These are phyloP conservation scores for Stemphylium lycopersici DNA, from an alignment of 2,329 filamentous ascomycete genomes.

Conservation along the genomic window DNA sequence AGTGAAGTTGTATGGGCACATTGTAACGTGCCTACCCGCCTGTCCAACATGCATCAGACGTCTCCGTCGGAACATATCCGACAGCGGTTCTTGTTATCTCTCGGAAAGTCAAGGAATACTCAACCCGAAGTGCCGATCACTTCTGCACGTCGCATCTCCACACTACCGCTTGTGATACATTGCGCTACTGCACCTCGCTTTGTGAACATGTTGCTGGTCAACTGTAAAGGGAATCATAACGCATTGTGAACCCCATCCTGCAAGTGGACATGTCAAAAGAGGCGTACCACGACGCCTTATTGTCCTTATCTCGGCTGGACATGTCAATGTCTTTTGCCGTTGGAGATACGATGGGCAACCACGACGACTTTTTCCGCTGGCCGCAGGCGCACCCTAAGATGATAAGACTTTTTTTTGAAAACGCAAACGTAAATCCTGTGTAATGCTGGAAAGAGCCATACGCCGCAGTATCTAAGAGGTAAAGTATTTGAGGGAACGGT, in stretches of 20 bases:
- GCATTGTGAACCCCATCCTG: conserved; percentile 14
- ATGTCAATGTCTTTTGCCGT: conserved; percentile 4
- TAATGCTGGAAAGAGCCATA: not conserved
- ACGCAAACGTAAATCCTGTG: conserved; percentile 13
- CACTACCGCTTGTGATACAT: conserved; percentile 18
- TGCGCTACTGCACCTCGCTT: conserved; percentile 30
- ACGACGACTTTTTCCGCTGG: not conserved
- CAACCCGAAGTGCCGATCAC: conserved; percentile 11
- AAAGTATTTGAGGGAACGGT: conserved; percentile 23
- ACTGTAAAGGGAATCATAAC: conserved; percentile 11
- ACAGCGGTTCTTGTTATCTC: conserved; percentile 9
- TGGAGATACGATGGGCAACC: conserved; percentile 2
- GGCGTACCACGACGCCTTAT: not conserved
- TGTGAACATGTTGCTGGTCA: conserved; percentile 1
- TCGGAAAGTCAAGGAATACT: not conserved
- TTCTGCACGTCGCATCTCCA: conserved; percentile 20
- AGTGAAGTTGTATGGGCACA: not conserved
- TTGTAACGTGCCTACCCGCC: not conserved
- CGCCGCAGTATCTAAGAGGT: not conserved
- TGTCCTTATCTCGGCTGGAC: conserved; percentile 26
- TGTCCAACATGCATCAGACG: not conserved
- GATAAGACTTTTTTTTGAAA: conserved; percentile 30
- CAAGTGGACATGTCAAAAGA: conserved; percentile 1
- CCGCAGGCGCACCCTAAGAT: conserved; percentile 1
- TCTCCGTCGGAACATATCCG: not conserved